phyloP scores from a whole-genome alignment of 805 yeast genomes.

The Lipomyces spencermartinsiae region DNA sequence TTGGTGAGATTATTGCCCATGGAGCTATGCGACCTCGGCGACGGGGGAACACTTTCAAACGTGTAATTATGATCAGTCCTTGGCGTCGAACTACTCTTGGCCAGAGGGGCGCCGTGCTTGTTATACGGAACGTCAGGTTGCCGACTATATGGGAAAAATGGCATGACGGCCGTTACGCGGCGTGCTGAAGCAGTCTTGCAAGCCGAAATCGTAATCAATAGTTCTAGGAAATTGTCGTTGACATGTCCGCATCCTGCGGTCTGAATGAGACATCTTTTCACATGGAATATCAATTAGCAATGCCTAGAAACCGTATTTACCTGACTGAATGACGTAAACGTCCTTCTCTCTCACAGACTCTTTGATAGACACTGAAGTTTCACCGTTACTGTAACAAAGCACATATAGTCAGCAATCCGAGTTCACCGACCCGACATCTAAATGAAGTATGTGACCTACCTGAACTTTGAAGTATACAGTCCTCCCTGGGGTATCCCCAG shows the following conservation, averaged over 20 bases:
- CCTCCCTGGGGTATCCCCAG: slow-evolving; percentile 76
- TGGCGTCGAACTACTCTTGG: slow-evolving; percentile 43
- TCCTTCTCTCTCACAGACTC: slow-evolving; percentile 96
- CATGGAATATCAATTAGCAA: background rate
- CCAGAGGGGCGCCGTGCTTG: slow-evolving; percentile 73
- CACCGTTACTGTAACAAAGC: slow-evolving; percentile 72
- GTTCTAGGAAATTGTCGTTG: slow-evolving; percentile 83
- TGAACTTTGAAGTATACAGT: slow-evolving; percentile 55
- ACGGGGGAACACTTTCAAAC: slow-evolving; percentile 56
- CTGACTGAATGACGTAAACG: slow-evolving; percentile 83
- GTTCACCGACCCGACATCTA: background rate
- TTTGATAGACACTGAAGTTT: slow-evolving; percentile 81
- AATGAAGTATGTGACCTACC: slow-evolving; percentile 42
- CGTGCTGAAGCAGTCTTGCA: slow-evolving; percentile 90
- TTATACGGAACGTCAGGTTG: slow-evolving; percentile 94
- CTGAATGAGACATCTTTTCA: background rate
- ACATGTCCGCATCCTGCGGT: slow-evolving; percentile 77
- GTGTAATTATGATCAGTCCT: slow-evolving; percentile 46
- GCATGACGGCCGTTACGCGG: slow-evolving; percentile 88
- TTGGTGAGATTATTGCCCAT: background rate
- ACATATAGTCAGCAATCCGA: background rate
- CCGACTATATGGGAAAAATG: slow-evolving; percentile 92
- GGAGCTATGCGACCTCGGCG: slow-evolving; percentile 34
- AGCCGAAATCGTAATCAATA: slow-evolving; percentile 84
- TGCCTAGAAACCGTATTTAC: slow-evolving; percentile 34